Percentiles rank a stretch among this genome's conserved stretches.
Conservation (phyloP, 176 grass and related monocot genomes). For the Microstegium vimineum region DNA sequence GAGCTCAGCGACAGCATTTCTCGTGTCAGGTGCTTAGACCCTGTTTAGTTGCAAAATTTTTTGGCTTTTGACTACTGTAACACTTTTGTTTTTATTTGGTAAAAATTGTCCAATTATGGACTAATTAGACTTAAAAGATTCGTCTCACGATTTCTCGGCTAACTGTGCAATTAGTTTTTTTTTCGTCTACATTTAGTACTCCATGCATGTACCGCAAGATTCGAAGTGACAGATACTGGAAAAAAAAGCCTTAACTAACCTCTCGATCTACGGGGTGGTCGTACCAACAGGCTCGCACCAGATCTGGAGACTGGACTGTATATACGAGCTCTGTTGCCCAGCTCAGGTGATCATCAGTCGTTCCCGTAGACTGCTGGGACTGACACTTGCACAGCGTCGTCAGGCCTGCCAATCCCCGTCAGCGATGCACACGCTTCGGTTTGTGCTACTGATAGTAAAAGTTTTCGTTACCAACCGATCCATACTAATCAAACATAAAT, state of each 20-base stretch:
- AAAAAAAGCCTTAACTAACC: constrained; percentile 40
- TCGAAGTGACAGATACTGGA: too few species aligned
- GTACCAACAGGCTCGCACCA: neutral
- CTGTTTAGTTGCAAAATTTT: too few species aligned
- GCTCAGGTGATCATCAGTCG: too few species aligned
- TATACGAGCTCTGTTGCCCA: neutral
- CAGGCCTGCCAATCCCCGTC: neutral
- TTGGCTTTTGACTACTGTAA: too few species aligned
- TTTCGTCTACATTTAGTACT: too few species aligned
- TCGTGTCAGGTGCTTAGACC: constrained; percentile 22
- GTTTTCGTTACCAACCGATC: neutral
- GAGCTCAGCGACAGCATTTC: constrained; percentile 30
- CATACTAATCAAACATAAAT: neutral
- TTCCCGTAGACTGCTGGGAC: too few species aligned
- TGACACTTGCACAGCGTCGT: neutral
- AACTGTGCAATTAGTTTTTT: too few species aligned
- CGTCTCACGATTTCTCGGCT: too few species aligned
- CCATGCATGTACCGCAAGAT: too few species aligned
- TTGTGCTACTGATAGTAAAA: neutral
- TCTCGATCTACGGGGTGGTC: neutral
- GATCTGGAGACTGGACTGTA: neutral
- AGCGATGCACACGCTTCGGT: neutral
- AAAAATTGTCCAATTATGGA: too few species aligned
- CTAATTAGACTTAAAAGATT: too few species aligned
- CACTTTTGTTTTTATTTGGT: too few species aligned